Percentiles rank a stretch among this genome's conserved stretches.
These are phyloP conservation scores for Dendrocalamus latiflorus DNA, from an alignment of 202 grass and related monocot genomes.

Conservation along the genomic window DNA sequence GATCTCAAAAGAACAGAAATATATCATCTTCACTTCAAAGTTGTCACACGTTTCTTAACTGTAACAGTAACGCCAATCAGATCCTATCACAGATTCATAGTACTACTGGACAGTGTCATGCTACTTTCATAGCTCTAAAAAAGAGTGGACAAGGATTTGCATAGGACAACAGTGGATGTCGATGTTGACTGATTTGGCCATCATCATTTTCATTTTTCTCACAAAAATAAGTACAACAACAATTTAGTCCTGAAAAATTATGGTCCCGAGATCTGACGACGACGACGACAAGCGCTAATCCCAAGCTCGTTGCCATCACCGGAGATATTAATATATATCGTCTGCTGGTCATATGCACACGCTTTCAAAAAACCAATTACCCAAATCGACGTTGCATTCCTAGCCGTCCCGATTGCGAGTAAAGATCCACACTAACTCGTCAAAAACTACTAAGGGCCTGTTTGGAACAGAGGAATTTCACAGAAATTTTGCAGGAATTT, in stretches of 20 bases:
- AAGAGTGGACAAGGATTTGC: slow-evolving; percentile 8
- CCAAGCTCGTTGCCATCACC: neutral
- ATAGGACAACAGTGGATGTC: neutral
- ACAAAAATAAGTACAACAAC: neutral
- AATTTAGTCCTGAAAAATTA: slow-evolving; percentile 4
- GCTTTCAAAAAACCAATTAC: neutral
- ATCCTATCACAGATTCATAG: neutral
- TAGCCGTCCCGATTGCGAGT: neutral
- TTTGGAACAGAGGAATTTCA: too few species aligned
- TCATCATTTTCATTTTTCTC: neutral
- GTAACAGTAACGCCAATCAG: neutral
- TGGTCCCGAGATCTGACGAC: neutral
- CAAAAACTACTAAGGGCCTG: slow-evolving; percentile 18
- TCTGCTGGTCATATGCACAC: neutral
- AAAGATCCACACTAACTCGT: neutral
- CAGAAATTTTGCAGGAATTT: too few species aligned
- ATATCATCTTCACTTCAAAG: neutral
- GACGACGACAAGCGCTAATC: neutral
- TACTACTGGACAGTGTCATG: neutral
- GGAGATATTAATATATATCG: neutral
- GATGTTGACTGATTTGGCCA: neutral
- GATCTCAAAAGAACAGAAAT: neutral
- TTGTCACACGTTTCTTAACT: neutral
- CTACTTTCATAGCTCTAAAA: slow-evolving; percentile 12
- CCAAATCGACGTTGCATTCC: neutral